Percentiles rank a stretch among this genome's conserved stretches.
phyloP scores from a whole-genome alignment of 345 rosid species.

The Moringa oleifera region DNA sequence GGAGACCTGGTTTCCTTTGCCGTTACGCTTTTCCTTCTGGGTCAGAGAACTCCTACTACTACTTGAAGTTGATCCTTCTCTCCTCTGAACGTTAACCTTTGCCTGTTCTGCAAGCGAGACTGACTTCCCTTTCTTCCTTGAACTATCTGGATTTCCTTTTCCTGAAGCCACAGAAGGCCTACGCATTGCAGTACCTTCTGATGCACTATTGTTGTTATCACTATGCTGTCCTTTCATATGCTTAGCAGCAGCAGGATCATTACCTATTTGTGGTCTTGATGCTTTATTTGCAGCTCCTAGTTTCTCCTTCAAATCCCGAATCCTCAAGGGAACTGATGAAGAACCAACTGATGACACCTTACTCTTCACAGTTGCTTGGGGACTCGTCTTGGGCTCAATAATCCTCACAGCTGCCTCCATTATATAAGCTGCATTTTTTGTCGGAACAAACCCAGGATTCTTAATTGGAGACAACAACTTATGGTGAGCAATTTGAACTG shows the following conservation, averaged over 20 bases:
- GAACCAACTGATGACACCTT: constrained; percentile 40
- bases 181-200: constrained; percentile 17
- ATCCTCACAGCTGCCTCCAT: constrained; percentile 84
- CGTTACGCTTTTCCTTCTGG: constrained; percentile 45
- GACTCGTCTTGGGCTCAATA: constrained; percentile 69
- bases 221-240: constrained; percentile 28
- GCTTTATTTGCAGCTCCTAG: constrained; percentile 54
- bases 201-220: constrained; percentile 29
- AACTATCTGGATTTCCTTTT: constrained; percentile 30
- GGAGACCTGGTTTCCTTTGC: constrained; percentile 25
- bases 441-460: constrained; percentile 49
- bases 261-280: constrained; percentile 38
- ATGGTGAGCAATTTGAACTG: constrained; percentile 49
- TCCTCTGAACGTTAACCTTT: constrained; percentile 39
- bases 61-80: constrained; percentile 30
- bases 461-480: constrained; percentile 77
- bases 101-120: constrained; percentile 34
- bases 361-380: constrained; percentile 32
- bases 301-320: constrained; percentile 68
- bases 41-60: constrained; percentile 26
- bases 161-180: constrained; percentile 21
- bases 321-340: constrained; percentile 65
- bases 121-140: constrained; percentile 39
- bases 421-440: constrained; percentile 50
- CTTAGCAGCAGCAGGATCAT: constrained; percentile 16